These are phyloP conservation scores for Calocybe gangraenosa DNA, from an alignment of 768 basidiomycete species.

Conservation along the genomic window DNA sequence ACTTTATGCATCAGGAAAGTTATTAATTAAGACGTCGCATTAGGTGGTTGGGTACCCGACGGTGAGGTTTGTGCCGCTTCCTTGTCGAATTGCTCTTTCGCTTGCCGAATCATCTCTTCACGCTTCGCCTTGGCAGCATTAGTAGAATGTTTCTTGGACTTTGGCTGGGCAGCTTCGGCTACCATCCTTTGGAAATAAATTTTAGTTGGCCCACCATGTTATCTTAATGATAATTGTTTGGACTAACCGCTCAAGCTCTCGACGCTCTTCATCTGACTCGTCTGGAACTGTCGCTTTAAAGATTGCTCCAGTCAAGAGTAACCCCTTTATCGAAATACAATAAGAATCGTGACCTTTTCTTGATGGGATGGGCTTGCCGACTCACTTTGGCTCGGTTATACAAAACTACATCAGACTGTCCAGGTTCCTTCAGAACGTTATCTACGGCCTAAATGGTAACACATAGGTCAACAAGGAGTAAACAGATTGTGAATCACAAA, in stretches of 20 bases:
- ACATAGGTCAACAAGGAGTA: background rate
- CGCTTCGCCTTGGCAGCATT: constrained; percentile 33
- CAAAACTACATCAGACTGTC: constrained; percentile 64
- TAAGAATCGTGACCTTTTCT: background rate
- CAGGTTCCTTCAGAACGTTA: constrained; percentile 77
- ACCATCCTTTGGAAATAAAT: constrained; percentile 56
- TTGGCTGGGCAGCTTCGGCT: constrained; percentile 77
- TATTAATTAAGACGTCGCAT: background rate
- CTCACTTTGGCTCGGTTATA: constrained; percentile 82
- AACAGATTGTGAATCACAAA: constrained; percentile 12
- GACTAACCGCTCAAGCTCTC: constrained; percentile 86
- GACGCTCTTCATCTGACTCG: constrained; percentile 88
- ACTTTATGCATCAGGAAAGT: background rate
- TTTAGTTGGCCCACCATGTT: background rate
- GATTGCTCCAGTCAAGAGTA: constrained; percentile 85
- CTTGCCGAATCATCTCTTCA: constrained; percentile 35
- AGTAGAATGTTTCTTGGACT: constrained; percentile 47
- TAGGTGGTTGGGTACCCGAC: constrained; percentile 7
- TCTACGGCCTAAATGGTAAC: constrained; percentile 58
- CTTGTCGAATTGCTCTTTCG: constrained; percentile 21
- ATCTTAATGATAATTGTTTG: background rate
- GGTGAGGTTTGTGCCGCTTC: constrained; percentile 17
- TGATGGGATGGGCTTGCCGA: background rate
- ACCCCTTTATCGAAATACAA: constrained; percentile 44
- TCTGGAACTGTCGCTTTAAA: constrained; percentile 86